These are phyloP conservation scores for Selaginella moellendorffii DNA, from an alignment of 75 land plant species.

Conservation along the genomic window DNA sequence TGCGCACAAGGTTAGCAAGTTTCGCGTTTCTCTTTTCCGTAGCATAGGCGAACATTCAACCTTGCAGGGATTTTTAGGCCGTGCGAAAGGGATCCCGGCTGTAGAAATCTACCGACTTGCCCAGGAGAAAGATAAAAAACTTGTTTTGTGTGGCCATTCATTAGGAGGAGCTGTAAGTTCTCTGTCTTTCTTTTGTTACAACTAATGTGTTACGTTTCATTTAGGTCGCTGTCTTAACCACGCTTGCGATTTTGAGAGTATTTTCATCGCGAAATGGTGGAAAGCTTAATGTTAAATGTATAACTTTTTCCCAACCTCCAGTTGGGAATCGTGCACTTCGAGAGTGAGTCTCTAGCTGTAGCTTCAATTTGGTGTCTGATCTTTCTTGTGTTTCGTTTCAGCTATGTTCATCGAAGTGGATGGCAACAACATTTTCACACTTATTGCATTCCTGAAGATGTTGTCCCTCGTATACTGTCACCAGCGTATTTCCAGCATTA, in stretches of 20 bases:
- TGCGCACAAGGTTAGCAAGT: slow-evolving; percentile 52
- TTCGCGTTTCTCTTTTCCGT: slow-evolving; percentile 1
- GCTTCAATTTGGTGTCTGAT: neutral
- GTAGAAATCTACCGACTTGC: slow-evolving; percentile 81
- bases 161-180: slow-evolving; percentile 88
- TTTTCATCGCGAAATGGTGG: slow-evolving; percentile 41
- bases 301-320: slow-evolving; percentile 95
- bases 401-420: slow-evolving; percentile 75
- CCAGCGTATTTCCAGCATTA: slow-evolving; percentile 97
- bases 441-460: slow-evolving; percentile 95
- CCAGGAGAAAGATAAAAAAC: slow-evolving; percentile 62
- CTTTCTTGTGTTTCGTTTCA: slow-evolving; percentile 17
- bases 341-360: slow-evolving; percentile 38
- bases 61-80: slow-evolving; percentile 75
- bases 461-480: slow-evolving; percentile 84
- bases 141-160: slow-evolving; percentile 95
- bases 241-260: slow-evolving; percentile 74
- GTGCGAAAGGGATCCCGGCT: slow-evolving; percentile 93
- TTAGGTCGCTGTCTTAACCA: slow-evolving; percentile 85
- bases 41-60: no score
- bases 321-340: slow-evolving; percentile 91
- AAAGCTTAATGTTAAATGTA: slow-evolving; percentile 61
- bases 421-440: slow-evolving; percentile 85
- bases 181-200: neutral
- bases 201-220: neutral